Conservation (phyloP, 2,329 filamentous ascomycete genomes). For the Rhexocercosporidium sp. region DNA sequence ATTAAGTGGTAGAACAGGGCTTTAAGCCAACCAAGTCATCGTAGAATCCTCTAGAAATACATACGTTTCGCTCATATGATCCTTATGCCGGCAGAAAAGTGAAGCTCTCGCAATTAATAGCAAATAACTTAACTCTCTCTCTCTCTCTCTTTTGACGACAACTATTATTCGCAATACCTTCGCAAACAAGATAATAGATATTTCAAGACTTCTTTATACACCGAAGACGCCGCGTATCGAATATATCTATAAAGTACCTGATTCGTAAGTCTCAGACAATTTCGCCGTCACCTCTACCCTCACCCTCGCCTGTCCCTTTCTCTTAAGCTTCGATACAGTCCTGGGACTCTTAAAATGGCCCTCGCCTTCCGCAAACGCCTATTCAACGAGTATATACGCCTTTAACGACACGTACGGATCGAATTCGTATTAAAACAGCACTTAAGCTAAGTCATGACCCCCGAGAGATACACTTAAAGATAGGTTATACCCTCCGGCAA, state of each 20-base stretch:
- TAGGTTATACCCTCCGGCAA: not conserved
- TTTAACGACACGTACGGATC: not conserved
- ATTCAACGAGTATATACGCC: not conserved
- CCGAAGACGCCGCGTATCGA: too few species aligned
- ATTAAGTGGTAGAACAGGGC: too few species aligned
- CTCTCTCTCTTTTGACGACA: too few species aligned
- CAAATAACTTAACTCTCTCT: too few species aligned
- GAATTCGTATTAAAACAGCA: not conserved
- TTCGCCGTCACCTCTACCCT: not conserved
- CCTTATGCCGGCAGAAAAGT: too few species aligned
- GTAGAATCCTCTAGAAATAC: too few species aligned
- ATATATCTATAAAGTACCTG: not conserved
- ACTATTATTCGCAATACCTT: too few species aligned
- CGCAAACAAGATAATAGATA: too few species aligned
- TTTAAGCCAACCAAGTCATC: too few species aligned
- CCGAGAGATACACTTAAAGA: not conserved
- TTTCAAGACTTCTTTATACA: too few species aligned
- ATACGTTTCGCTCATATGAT: too few species aligned
- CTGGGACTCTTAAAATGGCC: not conserved
- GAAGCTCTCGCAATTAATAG: too few species aligned
- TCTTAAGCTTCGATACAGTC: not conserved
- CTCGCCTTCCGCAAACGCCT: not conserved
- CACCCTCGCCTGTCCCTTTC: not conserved
- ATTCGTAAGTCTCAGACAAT: not conserved
- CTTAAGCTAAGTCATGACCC: not conserved